Conservation (phyloP, 2,329 filamentous ascomycete species). For the Stagonosporopsis chrysanthemi region DNA sequence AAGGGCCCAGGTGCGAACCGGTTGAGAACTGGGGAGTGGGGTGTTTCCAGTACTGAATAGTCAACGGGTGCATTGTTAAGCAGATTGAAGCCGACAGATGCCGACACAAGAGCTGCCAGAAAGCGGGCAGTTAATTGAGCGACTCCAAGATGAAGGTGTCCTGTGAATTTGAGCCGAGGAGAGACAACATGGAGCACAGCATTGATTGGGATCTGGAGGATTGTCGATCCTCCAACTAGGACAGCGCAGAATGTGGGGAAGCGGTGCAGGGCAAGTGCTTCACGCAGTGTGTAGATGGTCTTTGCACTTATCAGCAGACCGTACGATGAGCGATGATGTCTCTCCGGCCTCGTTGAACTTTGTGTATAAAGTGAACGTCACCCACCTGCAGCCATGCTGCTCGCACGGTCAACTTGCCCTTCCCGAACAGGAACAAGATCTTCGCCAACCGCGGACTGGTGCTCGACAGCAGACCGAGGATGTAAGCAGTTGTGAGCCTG, state of each 20-base stretch:
- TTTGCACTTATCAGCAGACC: slow-evolving; percentile 1
- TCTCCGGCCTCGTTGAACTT: too few species aligned
- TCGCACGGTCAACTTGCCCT: slow-evolving; percentile 26
- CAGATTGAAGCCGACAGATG: slow-evolving; percentile 58
- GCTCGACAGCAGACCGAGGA: slow-evolving; percentile 38
- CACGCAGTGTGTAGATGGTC: slow-evolving; percentile 42
- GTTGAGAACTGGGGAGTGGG: slow-evolving; percentile 13
- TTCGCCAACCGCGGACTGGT: slow-evolving; percentile 33
- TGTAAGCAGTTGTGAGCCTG: slow-evolving; percentile 38
- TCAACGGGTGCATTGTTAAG: slow-evolving; percentile 53
- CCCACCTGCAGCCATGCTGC: slow-evolving; percentile 36
- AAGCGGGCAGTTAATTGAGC: slow-evolving; percentile 47
- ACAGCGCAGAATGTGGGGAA: slow-evolving; percentile 63
- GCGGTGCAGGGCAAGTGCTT: slow-evolving; percentile 54
- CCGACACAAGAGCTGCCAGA: slow-evolving; percentile 56
- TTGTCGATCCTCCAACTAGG: slow-evolving; percentile 60
- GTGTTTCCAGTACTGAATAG: neutral
- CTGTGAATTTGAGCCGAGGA: slow-evolving; percentile 20
- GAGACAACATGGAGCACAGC: slow-evolving; percentile 17
- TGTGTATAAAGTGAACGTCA: neutral
- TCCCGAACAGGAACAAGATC: slow-evolving; percentile 27
- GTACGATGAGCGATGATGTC: too few species aligned
- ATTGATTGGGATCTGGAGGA: slow-evolving; percentile 50
- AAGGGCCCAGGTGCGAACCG: slow-evolving; percentile 31
- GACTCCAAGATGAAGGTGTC: neutral